Evolutionary conservation across 2,329 filamentous ascomycete genomes (phyloP), one percentile per base, ranked within the genome.

Genomic region (Hypomyces rosellus): DNA sequence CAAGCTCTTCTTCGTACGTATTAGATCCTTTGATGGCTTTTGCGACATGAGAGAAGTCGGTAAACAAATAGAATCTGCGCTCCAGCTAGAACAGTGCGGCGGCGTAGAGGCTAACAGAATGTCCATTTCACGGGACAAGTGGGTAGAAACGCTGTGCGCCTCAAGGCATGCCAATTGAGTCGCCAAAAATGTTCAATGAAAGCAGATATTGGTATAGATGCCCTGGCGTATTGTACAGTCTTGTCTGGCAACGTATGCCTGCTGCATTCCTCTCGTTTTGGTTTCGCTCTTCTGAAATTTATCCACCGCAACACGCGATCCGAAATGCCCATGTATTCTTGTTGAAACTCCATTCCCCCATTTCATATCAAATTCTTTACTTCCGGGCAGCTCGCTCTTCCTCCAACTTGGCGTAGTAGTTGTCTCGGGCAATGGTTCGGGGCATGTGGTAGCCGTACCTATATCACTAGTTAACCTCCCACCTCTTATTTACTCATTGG

Each of bases 361-460:
- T 8, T 30, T 11, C 25, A 8, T 8, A 30, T 30, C 25, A 8
- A 30, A 30, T 9, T 46, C 34, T 56, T 57, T 63, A 62, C 53
- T 66, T 65, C 52, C 65, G 62, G 47, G 64, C 69, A 50, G 76
- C 76, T 52, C 78, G 77, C 68, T 80, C 67, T 60, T 74, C 72
- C 72, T 82, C 80, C 55, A 81, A 69, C 69, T 79, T 73, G 68
- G 67, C 67, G 73, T 82, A 82, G 75, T 73, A 75, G 67, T 69
- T 69, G 69, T 83, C 80, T 64, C 80, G 79, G 57, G 72, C 73
- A 63, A 74, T 66, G 62, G 76, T 81, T 67, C 79, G 78, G 59
- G 79, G 80, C 63, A 81, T 69, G 71, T 83, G 80, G 72, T 65
- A 83, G 66, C 80, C 79, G 74, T 82, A 79, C 79, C 79, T 82